Conservation (phyloP, 2,329 filamentous ascomycete genomes). For the Colletotrichum lentis region DNA sequence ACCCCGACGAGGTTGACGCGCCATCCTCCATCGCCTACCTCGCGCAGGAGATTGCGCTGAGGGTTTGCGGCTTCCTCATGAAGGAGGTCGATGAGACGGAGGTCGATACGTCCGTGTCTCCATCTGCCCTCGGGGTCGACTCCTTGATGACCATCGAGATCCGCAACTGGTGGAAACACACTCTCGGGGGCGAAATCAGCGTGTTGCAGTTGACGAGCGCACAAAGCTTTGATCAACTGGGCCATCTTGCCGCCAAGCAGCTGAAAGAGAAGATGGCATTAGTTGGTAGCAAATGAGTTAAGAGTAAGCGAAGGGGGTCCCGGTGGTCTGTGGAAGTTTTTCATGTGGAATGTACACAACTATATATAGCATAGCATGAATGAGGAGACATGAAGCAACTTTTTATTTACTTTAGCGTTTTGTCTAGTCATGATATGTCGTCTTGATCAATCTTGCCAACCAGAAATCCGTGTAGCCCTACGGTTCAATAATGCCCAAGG, state of each 20-base stretch:
- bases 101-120: constrained; percentile 21
- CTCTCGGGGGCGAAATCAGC: constrained; percentile 12
- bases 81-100: constrained; percentile 4
- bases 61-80: constrained; percentile 13
- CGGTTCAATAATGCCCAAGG: background rate
- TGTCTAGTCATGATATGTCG: no score
- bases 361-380: no score
- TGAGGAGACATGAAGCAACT: no score
- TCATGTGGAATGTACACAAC: no score
- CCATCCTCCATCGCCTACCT: background rate
- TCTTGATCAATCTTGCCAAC: no score
- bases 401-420: no score
- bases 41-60: constrained; percentile 1
- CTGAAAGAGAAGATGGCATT: background rate
- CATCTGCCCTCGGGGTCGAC: constrained; percentile 29
- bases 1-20: constrained; percentile 1
- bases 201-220: constrained; percentile 18
- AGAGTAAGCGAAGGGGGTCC: no score
- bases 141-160: constrained; percentile 36
- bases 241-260: constrained; percentile 5
- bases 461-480: no score
- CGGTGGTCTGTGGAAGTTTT: no score
- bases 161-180: constrained; percentile 33
- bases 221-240: constrained; percentile 27
- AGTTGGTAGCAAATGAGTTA: no score